These are phyloP conservation scores for Megacollybia marginata DNA, from an alignment of 768 basidiomycete species.

Conservation along the genomic window DNA sequence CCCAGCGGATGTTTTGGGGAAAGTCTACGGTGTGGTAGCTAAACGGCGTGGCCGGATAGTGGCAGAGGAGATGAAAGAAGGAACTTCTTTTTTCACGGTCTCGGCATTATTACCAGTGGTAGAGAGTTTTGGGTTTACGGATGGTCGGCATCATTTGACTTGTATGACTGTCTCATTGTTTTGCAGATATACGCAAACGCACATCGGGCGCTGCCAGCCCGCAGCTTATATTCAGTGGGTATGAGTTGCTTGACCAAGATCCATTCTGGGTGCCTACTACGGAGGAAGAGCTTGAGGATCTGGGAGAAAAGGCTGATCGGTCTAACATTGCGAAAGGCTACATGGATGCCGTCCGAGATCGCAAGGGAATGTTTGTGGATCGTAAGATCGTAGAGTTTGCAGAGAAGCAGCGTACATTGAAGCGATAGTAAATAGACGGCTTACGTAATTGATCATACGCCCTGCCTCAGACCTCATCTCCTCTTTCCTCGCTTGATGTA, in stretches of 20 bases:
- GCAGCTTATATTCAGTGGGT: constrained; percentile 96
- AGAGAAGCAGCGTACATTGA: constrained; percentile 92
- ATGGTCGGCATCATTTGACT: constrained; percentile 47
- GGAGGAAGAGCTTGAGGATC: constrained; percentile 92
- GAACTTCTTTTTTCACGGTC: constrained; percentile 90
- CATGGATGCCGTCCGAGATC: constrained; percentile 82
- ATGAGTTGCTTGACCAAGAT: constrained; percentile 89
- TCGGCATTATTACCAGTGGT: constrained; percentile 89
- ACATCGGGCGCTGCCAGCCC: constrained; percentile 98
- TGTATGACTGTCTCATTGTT: not conserved
- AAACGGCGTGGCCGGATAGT: constrained; percentile 87
- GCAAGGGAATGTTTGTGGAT: constrained; percentile 96
- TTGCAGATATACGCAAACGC: constrained; percentile 83
- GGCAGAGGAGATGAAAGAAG: constrained; percentile 98
- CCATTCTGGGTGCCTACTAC: constrained; percentile 99
- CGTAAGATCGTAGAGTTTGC: constrained; percentile 92
- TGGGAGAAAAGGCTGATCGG: constrained; percentile 93
- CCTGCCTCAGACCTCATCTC: not conserved
- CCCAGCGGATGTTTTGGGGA: constrained; percentile 91
- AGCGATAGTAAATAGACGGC: constrained; percentile 29
- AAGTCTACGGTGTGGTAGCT: constrained; percentile 93
- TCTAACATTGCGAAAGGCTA: constrained; percentile 91
- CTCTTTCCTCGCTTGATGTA: constrained; percentile 10
- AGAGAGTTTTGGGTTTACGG: constrained; percentile 96
- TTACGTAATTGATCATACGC: too few species aligned